Conservation (phyloP, 148 eudicot species). For the Mesembryanthemum crystallinum region DNA sequence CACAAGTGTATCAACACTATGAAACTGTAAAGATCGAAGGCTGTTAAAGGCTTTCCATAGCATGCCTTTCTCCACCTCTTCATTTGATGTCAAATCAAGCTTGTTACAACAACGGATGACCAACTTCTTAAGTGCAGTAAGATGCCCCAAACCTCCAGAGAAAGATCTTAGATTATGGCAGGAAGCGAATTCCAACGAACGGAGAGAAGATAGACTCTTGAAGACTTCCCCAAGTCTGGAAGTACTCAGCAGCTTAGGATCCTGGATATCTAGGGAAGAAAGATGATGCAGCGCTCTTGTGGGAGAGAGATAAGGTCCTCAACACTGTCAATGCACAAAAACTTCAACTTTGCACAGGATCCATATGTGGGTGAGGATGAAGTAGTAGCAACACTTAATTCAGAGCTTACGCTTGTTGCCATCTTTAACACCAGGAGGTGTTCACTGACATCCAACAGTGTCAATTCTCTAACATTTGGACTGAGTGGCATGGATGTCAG, state of each 20-base stretch:
- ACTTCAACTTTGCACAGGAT: neutral
- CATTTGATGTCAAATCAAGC: slow-evolving; percentile 21
- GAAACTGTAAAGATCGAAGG: slow-evolving; percentile 6
- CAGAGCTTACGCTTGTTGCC: neutral
- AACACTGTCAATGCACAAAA: neutral
- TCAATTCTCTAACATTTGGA: slow-evolving; percentile 17
- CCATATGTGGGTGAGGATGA: neutral
- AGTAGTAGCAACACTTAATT: neutral
- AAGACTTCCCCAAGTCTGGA: neutral
- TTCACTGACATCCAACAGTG: neutral
- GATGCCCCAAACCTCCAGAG: slow-evolving; percentile 16
- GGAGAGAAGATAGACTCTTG: slow-evolving; percentile 5
- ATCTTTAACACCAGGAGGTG: slow-evolving; percentile 12
- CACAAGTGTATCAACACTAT: neutral
- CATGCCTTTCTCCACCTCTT: slow-evolving; percentile 1
- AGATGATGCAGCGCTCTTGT: slow-evolving; percentile 11
- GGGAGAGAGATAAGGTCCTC: slow-evolving; percentile 21
- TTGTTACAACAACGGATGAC: neutral
- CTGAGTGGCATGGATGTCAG: slow-evolving; percentile 19
- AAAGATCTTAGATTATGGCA: slow-evolving; percentile 6
- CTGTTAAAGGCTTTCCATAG: slow-evolving; percentile 23
- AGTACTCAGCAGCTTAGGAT: neutral
- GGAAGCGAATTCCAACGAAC: neutral
- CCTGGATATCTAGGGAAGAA: neutral
- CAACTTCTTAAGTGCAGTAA: slow-evolving; percentile 16